phyloP scores from a whole-genome alignment of 352 stramenopile species.

The Peronosclerospora sorghi region DNA sequence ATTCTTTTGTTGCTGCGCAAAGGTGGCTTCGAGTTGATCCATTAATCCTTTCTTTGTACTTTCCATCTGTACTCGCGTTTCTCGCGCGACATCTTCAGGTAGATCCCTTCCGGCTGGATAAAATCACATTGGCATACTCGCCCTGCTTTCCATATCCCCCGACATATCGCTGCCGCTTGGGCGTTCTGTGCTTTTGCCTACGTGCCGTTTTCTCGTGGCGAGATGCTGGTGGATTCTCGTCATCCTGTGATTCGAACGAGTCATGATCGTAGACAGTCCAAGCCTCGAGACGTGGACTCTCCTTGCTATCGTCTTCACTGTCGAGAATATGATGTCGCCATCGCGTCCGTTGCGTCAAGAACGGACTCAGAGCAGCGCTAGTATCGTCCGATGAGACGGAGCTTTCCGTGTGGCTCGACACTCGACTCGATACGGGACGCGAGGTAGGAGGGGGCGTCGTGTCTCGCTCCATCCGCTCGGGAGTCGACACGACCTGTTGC shows the following conservation, averaged over 20 bases:
- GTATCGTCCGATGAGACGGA: not conserved
- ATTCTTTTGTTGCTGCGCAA: too few relatives aligned
- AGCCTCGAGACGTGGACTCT: not conserved
- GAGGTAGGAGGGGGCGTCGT: too few relatives aligned
- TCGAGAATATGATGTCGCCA: constrained; percentile 25
- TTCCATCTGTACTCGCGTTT: constrained; percentile 35
- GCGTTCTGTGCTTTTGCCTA: constrained; percentile 5
- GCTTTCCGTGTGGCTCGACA: constrained; percentile 1
- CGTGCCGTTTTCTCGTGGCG: not conserved
- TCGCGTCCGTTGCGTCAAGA: too few relatives aligned
- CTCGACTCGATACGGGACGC: too few relatives aligned
- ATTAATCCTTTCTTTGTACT: constrained; percentile 25
- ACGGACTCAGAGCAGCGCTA: too few relatives aligned
- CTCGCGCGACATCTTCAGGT: constrained; percentile 58
- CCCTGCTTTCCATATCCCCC: constrained; percentile 54
- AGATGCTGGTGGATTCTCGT: too few relatives aligned
- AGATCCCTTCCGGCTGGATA: constrained; percentile 79
- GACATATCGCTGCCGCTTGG: constrained; percentile 39
- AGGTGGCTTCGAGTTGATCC: too few relatives aligned
- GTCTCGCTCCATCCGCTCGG: constrained; percentile 9
- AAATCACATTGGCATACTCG: constrained; percentile 48
- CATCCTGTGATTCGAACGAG: not conserved
- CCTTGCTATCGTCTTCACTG: constrained; percentile 12
- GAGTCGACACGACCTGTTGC: not conserved
- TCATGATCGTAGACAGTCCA: not conserved